Evolutionary conservation across 2,329 filamentous ascomycete species (phyloP).

Genomic region (Biscogniauxia marginata): DNA sequence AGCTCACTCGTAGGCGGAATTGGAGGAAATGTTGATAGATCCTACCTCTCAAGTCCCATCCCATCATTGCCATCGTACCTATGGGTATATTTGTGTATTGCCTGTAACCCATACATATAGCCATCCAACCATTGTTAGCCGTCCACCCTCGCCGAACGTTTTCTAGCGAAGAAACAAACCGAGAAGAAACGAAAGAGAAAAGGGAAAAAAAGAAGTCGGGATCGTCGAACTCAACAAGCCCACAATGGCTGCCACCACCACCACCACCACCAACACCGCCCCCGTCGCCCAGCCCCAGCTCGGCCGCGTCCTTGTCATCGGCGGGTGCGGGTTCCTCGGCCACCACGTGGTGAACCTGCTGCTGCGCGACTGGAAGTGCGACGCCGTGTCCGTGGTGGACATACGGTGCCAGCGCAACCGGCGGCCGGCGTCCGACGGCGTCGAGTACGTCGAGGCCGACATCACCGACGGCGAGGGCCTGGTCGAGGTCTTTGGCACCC

Average conservation of each 20-base stretch:
- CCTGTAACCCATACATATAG: no score
- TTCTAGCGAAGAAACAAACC: no score
- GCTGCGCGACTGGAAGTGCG: slow-evolving; percentile 57
- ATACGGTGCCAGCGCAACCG: slow-evolving; percentile 70
- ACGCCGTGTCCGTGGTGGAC: slow-evolving; percentile 68
- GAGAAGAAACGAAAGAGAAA: background rate
- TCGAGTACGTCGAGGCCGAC: slow-evolving; percentile 72
- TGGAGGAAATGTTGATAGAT: background rate
- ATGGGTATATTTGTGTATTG: no score
- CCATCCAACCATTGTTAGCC: no score
- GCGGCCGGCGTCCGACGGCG: slow-evolving; percentile 51
- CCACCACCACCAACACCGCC: slow-evolving; percentile 16
- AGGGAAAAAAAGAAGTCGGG: background rate
- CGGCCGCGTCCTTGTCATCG: slow-evolving; percentile 74
- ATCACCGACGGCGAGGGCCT: slow-evolving; percentile 68
- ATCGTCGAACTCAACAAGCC: background rate
- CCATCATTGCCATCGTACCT: no score
- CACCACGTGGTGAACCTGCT: slow-evolving; percentile 77
- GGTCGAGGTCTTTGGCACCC: slow-evolving; percentile 60
- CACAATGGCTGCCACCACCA: background rate
- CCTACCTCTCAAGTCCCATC: no score
- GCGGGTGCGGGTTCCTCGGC: slow-evolving; percentile 82
- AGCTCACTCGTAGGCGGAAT: background rate
- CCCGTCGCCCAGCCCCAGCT: slow-evolving; percentile 43
- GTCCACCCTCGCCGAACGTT: background rate